A percentile compares a stretch with the other conserved stretches of the same genome.
Conservation (phyloP, 2,329 filamentous ascomycete genomes). For the Trichoderma atrobrunneum region DNA sequence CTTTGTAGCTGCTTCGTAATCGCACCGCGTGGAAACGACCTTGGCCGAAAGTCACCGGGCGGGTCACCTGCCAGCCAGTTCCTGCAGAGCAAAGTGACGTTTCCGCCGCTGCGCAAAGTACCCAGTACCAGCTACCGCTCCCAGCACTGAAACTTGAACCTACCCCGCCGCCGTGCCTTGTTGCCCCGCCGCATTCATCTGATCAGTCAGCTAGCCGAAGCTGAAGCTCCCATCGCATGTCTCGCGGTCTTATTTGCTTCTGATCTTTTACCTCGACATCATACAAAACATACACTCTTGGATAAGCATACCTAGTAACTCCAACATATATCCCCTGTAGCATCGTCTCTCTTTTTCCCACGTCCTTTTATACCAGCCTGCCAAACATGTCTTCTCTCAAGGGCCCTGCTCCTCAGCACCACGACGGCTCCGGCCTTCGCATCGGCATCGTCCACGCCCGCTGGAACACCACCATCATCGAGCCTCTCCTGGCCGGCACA, state of each 20-base stretch:
- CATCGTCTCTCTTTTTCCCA: background rate
- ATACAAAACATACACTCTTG: background rate
- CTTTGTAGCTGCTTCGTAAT: constrained; percentile 12
- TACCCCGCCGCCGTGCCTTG: background rate
- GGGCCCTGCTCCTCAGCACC: constrained; percentile 54
- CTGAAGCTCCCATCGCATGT: background rate
- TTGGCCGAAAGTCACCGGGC: background rate
- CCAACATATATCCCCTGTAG: background rate
- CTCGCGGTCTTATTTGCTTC: background rate
- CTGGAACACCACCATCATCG: constrained; percentile 90
- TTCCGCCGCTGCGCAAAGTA: background rate
- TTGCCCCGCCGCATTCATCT: background rate
- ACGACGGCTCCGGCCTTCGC: constrained; percentile 71
- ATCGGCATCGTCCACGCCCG: constrained; percentile 94
- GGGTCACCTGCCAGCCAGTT: constrained; percentile 10
- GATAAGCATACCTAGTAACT: background rate
- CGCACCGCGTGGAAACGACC: background rate
- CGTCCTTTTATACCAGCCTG: background rate
- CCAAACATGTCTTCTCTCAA: constrained; percentile 43
- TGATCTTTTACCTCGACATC: background rate
- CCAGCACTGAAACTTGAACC: background rate
- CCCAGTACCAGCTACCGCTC: background rate
- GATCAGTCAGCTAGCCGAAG: background rate
- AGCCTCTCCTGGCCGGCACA: constrained; percentile 76
- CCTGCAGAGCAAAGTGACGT: constrained; percentile 16